Conservation (phyloP, 1,284 basidiomycete species). For the Puccinia sorghi region DNA sequence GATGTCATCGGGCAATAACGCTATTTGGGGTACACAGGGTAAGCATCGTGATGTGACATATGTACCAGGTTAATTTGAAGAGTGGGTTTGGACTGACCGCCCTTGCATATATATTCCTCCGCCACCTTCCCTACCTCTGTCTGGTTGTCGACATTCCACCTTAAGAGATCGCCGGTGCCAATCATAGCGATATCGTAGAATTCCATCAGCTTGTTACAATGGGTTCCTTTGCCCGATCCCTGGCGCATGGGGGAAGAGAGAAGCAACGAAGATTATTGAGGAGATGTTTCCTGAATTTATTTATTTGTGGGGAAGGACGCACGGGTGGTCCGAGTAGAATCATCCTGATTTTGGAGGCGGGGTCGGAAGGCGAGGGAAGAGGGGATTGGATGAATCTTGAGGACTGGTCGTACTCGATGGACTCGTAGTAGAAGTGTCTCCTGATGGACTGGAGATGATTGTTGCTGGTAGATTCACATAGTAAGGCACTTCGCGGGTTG, state of each 20-base stretch:
- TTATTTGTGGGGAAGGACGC: background rate
- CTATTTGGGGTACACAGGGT: conserved; percentile 50
- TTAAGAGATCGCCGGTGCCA: conserved; percentile 76
- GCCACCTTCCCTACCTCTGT: conserved; percentile 72
- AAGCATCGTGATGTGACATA: background rate
- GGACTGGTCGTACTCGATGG: conserved; percentile 3
- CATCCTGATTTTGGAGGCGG: conserved; percentile 21
- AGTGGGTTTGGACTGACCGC: conserved; percentile 58
- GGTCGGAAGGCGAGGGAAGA: background rate
- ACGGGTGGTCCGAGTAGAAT: conserved; percentile 31
- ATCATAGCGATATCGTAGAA: conserved; percentile 63
- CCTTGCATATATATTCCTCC: conserved; percentile 72
- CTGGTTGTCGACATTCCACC: conserved; percentile 74
- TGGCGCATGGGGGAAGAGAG: background rate
- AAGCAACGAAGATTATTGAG: background rate
- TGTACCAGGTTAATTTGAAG: conserved; percentile 32
- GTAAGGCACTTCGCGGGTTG: background rate
- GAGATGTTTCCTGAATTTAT: background rate
- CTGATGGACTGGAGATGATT: background rate
- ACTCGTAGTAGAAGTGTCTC: conserved; percentile 17
- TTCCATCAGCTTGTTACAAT: conserved; percentile 29
- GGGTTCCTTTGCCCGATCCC: conserved; percentile 65
- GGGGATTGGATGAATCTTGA: conserved; percentile 2
- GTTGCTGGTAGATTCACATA: background rate
- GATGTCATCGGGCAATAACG: conserved; percentile 73